Evolutionary conservation across 345 rosid genomes (phyloP).

Genomic region (Kandelia obovata): DNA sequence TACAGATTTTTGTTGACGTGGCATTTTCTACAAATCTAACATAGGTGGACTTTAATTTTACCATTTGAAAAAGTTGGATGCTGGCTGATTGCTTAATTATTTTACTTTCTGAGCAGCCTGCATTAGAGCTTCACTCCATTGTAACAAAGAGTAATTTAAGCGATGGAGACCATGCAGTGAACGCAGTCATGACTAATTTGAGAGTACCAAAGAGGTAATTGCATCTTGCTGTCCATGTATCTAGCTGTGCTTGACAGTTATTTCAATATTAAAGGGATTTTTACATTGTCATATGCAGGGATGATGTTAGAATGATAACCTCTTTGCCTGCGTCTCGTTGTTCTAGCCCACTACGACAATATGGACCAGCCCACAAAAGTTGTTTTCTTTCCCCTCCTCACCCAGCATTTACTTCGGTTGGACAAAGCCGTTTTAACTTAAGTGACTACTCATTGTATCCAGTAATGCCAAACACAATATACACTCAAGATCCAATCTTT

Average conservation of each 20-base stretch:
- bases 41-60: background rate
- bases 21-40: background rate
- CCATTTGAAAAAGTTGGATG: background rate
- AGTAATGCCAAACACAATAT: conserved; percentile 33
- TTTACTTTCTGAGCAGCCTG: conserved; percentile 49
- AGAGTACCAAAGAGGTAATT: conserved; percentile 55
- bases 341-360: conserved; percentile 79
- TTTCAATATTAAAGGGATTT: conserved; percentile 10
- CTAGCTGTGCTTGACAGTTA: background rate
- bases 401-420: conserved; percentile 41
- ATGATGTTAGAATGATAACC: conserved; percentile 58
- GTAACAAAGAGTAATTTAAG: conserved; percentile 34
- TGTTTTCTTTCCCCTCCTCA: conserved; percentile 82
- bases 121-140: conserved; percentile 53
- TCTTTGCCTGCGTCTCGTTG: conserved; percentile 89
- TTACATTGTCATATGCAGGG: conserved; percentile 42
- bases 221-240: background rate
- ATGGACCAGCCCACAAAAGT: conserved; percentile 58
- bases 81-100: conserved; percentile 17
- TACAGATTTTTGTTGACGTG: background rate
- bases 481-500: conserved; percentile 36
- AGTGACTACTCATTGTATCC: conserved; percentile 52
- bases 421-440: conserved; percentile 49
- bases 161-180: conserved; percentile 49
- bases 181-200: conserved; percentile 31